Percentiles rank a stretch among this genome's conserved stretches.
Evolutionary conservation across 345 rosid genomes (phyloP).

Genomic region (Salix koriyanagi): DNA sequence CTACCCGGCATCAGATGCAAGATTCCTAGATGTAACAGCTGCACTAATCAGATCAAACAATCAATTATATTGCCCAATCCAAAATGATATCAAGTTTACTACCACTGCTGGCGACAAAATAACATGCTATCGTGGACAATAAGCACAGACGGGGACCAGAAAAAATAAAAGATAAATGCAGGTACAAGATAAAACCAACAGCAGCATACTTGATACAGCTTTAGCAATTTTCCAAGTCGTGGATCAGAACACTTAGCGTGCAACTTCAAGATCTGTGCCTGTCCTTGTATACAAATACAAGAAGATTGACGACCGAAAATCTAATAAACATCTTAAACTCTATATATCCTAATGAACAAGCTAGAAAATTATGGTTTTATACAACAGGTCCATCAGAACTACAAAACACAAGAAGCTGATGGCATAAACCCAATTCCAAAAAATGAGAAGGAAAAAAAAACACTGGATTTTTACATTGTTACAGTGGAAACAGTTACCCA

Average conservation of each 20-base stretch:
- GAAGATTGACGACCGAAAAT: neutral
- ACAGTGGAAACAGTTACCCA: slow-evolving; percentile 15
- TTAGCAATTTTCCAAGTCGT: neutral
- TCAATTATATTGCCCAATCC: neutral
- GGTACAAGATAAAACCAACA: neutral
- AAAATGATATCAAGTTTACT: neutral
- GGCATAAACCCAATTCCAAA: neutral
- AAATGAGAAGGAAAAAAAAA: neutral
- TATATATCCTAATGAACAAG: slow-evolving; percentile 5
- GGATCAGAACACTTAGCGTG: neutral
- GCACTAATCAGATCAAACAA: neutral
- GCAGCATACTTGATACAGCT: neutral
- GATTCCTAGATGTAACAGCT: neutral
- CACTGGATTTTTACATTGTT: slow-evolving; percentile 1
- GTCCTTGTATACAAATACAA: neutral
- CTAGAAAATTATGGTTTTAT: neutral
- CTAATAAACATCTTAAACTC: slow-evolving; percentile 5
- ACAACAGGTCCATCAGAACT: neutral
- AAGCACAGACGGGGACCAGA: neutral
- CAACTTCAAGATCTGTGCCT: neutral
- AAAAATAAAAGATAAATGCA: neutral
- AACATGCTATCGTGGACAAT: neutral
- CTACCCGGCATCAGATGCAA: neutral
- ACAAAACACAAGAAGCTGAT: slow-evolving; percentile 1
- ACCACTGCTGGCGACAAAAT: neutral